A percentile compares a stretch with the other conserved stretches of the same genome.
Evolutionary conservation across 164 flowering plant species (phyloP).

Genomic region (Amborella trichopoda): DNA sequence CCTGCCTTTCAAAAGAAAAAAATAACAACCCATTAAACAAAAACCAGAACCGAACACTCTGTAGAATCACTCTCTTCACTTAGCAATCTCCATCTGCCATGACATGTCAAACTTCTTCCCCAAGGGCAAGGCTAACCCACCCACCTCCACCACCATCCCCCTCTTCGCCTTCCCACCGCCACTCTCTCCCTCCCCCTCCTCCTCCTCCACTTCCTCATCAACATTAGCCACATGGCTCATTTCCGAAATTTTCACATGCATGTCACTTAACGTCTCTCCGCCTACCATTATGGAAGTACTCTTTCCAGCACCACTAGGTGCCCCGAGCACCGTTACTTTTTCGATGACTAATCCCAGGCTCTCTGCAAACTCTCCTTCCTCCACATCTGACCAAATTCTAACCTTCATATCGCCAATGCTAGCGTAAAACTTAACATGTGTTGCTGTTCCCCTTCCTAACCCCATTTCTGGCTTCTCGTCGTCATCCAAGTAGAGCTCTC

Average conservation of each 20-base stretch:
- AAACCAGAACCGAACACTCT: no score
- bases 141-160: constrained; percentile 41
- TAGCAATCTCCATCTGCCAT: constrained; percentile 44
- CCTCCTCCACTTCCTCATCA: no score
- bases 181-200: no score
- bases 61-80: no score
- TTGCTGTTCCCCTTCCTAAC: constrained; percentile 42
- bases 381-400: constrained; percentile 59
- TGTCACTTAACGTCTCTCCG: constrained; percentile 18
- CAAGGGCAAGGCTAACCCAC: constrained; percentile 32
- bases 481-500: constrained; percentile 47
- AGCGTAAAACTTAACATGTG: constrained; percentile 44
- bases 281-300: constrained; percentile 28
- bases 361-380: constrained; percentile 43
- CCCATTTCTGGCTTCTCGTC: constrained; percentile 63
- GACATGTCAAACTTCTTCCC: constrained; percentile 57
- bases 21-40: no score
- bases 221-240: constrained; percentile 10
- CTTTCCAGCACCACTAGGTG: constrained; percentile 22
- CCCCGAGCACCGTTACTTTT: constrained; percentile 42
- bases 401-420: constrained; percentile 20
- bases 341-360: constrained; percentile 36
- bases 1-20: no score
- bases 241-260: constrained; percentile 14
- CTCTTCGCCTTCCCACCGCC: constrained; percentile 22